A percentile compares a stretch with the other conserved stretches of the same genome.
Conservation (phyloP, 169 alveolate genomes). For the Theileria parva region DNA sequence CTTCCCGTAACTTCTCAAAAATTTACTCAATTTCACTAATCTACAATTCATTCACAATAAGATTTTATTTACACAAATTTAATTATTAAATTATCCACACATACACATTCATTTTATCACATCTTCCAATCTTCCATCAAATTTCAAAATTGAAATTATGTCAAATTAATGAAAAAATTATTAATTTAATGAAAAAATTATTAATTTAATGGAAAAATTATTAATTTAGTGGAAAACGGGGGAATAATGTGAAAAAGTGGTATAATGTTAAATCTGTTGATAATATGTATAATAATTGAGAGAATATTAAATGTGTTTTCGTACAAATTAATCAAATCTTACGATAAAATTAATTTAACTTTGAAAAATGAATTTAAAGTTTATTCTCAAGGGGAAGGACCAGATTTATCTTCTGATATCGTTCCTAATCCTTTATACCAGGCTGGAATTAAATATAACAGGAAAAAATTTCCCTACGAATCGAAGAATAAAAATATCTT, state of each 20-base stretch:
- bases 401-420: conserved; percentile 7
- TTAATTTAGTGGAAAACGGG: too few relatives aligned
- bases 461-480: neutral
- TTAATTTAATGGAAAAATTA: too few relatives aligned
- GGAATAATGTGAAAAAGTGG: too few relatives aligned
- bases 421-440: conserved; percentile 53
- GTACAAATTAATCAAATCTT: conserved; percentile 2
- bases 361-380: too few relatives aligned
- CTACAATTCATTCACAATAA: neutral
- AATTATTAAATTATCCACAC: neutral
- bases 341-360: neutral
- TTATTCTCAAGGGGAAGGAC: too few relatives aligned
- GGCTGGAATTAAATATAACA: neutral
- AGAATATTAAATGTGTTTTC: neutral
- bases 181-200: too few relatives aligned
- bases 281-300: too few relatives aligned
- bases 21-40: conserved; percentile 10
- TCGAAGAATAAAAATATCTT: conserved; percentile 30
- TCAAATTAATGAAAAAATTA: neutral
- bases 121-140: too few relatives aligned
- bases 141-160: neutral
- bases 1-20: conserved; percentile 8
- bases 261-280: too few relatives aligned
- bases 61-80: neutral
- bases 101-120: neutral